Conservation (phyloP, 2,329 filamentous ascomycete species). For the Paracoccidioides brasiliensis region DNA sequence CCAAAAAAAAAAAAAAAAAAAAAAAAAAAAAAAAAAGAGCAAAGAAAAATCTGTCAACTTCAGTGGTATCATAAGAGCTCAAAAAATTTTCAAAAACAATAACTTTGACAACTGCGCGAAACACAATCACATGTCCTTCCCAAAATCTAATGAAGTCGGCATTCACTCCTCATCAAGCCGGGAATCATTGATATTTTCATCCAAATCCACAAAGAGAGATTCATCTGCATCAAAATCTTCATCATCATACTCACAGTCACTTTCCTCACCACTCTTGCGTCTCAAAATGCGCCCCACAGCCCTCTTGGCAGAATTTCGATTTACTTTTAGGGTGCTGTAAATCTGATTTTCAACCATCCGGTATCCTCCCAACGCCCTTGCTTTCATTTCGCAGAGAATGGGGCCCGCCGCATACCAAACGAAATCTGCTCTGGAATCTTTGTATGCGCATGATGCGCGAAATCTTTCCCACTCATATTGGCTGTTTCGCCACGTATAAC, state of each 20-base stretch:
- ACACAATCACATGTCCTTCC: not conserved
- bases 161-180: not conserved
- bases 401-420: slow-evolving; percentile 17
- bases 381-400: slow-evolving; percentile 21
- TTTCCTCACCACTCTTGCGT: not conserved
- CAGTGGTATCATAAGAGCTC: too few species aligned
- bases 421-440: slow-evolving; percentile 4
- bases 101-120: not conserved
- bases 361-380: slow-evolving; percentile 6
- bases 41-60: not conserved
- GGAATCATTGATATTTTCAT: not conserved
- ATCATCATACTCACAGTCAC: not conserved
- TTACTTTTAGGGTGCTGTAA: slow-evolving; percentile 5
- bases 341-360: slow-evolving; percentile 4
- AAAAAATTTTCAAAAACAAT: not conserved
- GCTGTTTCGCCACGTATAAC: slow-evolving; percentile 24
- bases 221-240: slow-evolving; percentile 6
- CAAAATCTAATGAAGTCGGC: not conserved
- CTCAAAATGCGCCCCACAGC: not conserved
- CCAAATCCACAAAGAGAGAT: not conserved
- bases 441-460: slow-evolving; percentile 29
- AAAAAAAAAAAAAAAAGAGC: not conserved
- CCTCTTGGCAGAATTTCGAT: slow-evolving; percentile 5
- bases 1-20: too few species aligned
- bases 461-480: slow-evolving; percentile 21